Evolutionary conservation across 371 early-diverging fungal genomes (phyloP).

Genomic region (Modicella reniformis): DNA sequence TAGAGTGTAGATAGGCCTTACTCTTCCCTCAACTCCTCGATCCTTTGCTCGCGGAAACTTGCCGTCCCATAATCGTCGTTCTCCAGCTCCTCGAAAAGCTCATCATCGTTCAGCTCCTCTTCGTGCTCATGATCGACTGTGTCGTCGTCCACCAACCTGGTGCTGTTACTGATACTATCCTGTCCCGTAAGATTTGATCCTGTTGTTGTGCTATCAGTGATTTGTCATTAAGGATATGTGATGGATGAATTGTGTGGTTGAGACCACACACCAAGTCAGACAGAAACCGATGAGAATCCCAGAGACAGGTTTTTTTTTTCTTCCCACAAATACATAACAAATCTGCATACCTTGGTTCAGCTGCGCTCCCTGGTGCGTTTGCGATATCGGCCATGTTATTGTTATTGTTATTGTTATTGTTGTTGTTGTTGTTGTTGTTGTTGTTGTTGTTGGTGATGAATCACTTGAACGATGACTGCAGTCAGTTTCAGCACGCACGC

Average conservation of each 20-base stretch:
- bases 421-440: background rate
- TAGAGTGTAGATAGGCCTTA: conserved; percentile 19
- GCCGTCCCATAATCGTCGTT: conserved; percentile 65
- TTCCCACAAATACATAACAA: too few species aligned
- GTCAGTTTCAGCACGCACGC: too few species aligned
- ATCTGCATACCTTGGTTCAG: background rate
- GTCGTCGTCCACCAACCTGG: conserved; percentile 38
- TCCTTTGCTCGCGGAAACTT: conserved; percentile 63
- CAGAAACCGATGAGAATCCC: background rate
- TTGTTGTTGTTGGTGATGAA: background rate
- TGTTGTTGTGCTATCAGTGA: conserved; percentile 3
- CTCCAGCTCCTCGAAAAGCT: conserved; percentile 69
- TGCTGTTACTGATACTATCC: too few species aligned
- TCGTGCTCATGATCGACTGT: conserved; percentile 33
- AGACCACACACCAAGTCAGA: background rate
- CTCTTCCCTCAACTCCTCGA: conserved; percentile 69
- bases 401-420: background rate
- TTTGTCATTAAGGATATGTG: background rate
- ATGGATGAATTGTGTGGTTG: background rate
- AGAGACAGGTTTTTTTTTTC: too few species aligned
- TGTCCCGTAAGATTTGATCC: conserved; percentile 11
- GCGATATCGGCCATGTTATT: conserved; percentile 9
- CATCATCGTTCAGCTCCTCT: conserved; percentile 63
- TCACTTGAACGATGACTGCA: background rate
- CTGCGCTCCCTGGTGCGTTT: background rate